Percentiles rank a stretch among this genome's conserved stretches.
Conservation (phyloP, 352 stramenopile species). For the Globisporangium canariense region DNA sequence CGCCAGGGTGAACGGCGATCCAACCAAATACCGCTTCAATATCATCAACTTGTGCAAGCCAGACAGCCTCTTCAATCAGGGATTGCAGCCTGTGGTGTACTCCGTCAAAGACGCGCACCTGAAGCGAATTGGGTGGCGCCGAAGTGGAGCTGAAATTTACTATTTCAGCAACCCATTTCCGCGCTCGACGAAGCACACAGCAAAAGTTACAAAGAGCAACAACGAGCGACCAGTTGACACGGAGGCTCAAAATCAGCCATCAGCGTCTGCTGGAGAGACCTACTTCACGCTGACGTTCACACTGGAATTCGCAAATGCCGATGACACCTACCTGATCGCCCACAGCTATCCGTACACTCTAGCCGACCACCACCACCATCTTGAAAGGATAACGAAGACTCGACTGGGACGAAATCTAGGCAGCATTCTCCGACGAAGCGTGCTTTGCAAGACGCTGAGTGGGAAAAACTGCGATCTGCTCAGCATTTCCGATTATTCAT, state of each 20-base stretch:
- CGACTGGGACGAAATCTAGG: conserved; percentile 3
- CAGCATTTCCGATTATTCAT: conserved; percentile 65
- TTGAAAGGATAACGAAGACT: conserved; percentile 35
- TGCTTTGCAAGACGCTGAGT: conserved; percentile 58
- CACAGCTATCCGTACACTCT: conserved; percentile 93
- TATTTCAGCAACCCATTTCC: conserved; percentile 81
- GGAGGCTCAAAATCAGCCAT: neutral
- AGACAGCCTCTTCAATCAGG: conserved; percentile 89
- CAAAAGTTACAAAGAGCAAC: conserved; percentile 6
- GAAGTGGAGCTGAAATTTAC: conserved; percentile 75
- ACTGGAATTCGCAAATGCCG: conserved; percentile 65
- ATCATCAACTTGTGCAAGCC: conserved; percentile 93
- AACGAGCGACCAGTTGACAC: neutral
- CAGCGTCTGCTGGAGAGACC: conserved; percentile 11
- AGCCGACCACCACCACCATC: conserved; percentile 68
- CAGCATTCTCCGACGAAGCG: conserved; percentile 38
- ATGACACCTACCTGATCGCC: conserved; percentile 88
- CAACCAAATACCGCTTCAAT: conserved; percentile 81
- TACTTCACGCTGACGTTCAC: conserved; percentile 91
- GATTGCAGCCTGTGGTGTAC: conserved; percentile 90
- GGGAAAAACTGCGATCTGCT: conserved; percentile 66
- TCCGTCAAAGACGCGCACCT: conserved; percentile 58
- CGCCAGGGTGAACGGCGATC: neutral
- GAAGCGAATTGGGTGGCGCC: conserved; percentile 65
- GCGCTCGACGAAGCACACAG: conserved; percentile 13